phyloP scores from a whole-genome alignment of 2,329 filamentous ascomycete genomes.

The Ascochyta koolunga region DNA sequence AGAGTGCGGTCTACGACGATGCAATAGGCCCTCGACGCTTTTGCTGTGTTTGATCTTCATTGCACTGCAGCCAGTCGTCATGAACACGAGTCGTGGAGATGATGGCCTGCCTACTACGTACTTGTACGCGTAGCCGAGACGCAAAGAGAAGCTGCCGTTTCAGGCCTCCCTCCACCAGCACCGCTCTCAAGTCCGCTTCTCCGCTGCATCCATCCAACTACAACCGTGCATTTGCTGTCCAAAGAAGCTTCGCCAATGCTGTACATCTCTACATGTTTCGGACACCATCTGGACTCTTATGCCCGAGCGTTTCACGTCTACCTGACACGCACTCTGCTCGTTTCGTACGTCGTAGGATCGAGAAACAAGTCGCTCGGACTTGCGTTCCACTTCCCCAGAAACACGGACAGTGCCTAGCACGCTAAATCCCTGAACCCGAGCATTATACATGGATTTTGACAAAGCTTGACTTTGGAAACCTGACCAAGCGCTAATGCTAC shows the following conservation, averaged over 20 bases:
- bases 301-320: slow-evolving; percentile 10
- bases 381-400: slow-evolving; percentile 12
- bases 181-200: neutral
- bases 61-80: neutral
- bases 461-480: neutral
- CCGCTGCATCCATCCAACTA: no score
- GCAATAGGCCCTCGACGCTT: slow-evolving; percentile 3
- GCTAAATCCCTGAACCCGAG: neutral
- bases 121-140: no score
- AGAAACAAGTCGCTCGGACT: neutral
- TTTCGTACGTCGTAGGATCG: slow-evolving; percentile 8
- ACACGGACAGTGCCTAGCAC: neutral
- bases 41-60: slow-evolving; percentile 15
- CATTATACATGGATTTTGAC: neutral
- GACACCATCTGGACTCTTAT: no score
- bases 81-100: slow-evolving; percentile 4
- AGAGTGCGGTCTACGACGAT: neutral
- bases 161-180: neutral
- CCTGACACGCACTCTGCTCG: neutral
- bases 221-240: neutral
- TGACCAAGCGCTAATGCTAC: no score
- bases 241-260: neutral
- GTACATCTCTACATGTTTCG: no score
- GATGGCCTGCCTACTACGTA: no score
- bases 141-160: neutral